These are phyloP conservation scores for Exidia glandulosa DNA, from an alignment of 768 basidiomycete genomes.

Conservation along the genomic window DNA sequence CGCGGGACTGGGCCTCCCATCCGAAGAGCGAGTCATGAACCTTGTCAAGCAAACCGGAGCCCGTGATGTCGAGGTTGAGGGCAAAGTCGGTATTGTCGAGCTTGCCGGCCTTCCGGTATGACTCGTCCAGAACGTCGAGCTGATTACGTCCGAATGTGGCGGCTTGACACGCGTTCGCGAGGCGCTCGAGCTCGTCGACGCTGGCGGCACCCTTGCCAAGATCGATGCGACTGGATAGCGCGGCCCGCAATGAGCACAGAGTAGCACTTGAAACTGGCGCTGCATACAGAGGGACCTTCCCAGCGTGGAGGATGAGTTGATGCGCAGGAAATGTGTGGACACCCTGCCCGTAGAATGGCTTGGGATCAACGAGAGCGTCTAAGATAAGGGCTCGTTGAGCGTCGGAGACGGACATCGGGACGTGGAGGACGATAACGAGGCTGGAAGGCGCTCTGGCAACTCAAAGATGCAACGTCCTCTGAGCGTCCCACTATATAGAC, in stretches of 20 bases:
- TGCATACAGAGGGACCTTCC: background rate
- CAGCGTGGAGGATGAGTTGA: background rate
- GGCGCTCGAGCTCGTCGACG: slow-evolving; percentile 1
- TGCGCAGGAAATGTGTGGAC: background rate
- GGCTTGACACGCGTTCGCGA: slow-evolving; percentile 11
- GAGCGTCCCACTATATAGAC: no score
- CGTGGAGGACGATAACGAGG: no score
- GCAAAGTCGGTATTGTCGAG: slow-evolving; percentile 12
- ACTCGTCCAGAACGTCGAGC: slow-evolving; percentile 12
- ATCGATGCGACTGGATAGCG: slow-evolving; percentile 6
- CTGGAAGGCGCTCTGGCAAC: no score
- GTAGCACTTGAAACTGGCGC: background rate
- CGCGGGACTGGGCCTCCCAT: background rate
- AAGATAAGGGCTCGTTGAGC: background rate
- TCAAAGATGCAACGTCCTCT: no score
- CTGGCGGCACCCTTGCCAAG: background rate
- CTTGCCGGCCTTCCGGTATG: slow-evolving; percentile 17
- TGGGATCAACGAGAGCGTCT: background rate
- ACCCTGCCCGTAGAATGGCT: background rate
- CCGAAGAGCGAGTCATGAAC: background rate
- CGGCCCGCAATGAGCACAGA: background rate
- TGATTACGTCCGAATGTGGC: slow-evolving; percentile 13
- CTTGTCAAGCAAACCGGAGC: background rate
- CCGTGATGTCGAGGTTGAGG: slow-evolving; percentile 6
- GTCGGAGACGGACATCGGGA: background rate